Base-by-base conservation (phyloP, 2,329 filamentous ascomycete species). In the Proliferodiscus dingleyae region DNA sequence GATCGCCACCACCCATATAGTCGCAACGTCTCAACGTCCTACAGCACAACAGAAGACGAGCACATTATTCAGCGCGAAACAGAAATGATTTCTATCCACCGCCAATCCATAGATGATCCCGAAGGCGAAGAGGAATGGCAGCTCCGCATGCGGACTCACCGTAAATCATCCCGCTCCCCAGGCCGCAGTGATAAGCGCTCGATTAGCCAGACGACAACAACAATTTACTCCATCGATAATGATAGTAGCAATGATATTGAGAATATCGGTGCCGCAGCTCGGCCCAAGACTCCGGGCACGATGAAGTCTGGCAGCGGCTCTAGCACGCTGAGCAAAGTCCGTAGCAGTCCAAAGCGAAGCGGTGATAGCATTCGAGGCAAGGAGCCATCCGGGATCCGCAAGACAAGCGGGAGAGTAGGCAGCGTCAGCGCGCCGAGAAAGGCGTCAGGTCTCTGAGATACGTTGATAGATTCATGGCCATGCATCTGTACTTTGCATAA, bases 41-140 rank as follows among this genome's bases (percentile, higher is more conserved):
- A 57, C 38, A 64, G 39, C 55, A 66, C 61, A 6, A 57, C 56
- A 11, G 78, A 78, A 51, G 70, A 77, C 49, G 74, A 77, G 36
- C 73, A 72, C 43, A 68, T 71, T 24, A 63, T 77, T 55, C 69
- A 75, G 61, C 64, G 66, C 68, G 51, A 78, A 60, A 77, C 77
- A 0, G 83, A 87, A 61, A 66, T 80, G 46, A 69, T 81, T 41
- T 71, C 75, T 33, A 75, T 78, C 36, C 74, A 85, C 57, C 81
- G 80, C 26, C 74, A 77, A 32, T 82, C 80, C 11, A 77, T 75
- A 34, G 71, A 71, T 37, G 87, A 93, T 62, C 86, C 84, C 16
- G 89, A 95, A 50, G 88, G 95, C 61, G 89, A 95, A 63, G 61
- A 63, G 15, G 63, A 65, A 45, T 78, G 80, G 58, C 85, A 89